A percentile compares a stretch with the other conserved stretches of the same genome.
phyloP scores from a whole-genome alignment of 1,284 basidiomycete species.

The Pulveroboletus sp. region DNA sequence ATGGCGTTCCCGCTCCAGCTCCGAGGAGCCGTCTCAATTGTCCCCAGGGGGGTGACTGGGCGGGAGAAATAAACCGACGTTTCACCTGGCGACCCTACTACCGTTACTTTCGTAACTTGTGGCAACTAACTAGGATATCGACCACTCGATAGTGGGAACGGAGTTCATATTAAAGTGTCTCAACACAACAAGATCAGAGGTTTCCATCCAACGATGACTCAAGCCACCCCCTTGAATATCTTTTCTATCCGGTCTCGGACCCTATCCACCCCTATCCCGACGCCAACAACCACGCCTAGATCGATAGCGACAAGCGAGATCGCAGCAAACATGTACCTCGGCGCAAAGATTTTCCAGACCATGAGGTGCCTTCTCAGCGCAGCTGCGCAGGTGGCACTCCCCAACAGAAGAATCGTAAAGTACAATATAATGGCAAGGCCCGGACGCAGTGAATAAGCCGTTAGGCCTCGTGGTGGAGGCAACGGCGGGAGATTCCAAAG shows the following conservation, averaged over 20 bases:
- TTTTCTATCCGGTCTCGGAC: slow-evolving; percentile 26
- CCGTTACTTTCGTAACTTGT: not conserved
- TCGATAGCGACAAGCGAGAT: slow-evolving; percentile 56
- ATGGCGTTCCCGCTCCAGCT: slow-evolving; percentile 13
- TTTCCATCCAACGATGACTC: not conserved
- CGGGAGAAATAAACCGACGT: slow-evolving; percentile 2
- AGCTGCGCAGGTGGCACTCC: slow-evolving; percentile 74
- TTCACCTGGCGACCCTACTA: slow-evolving; percentile 1
- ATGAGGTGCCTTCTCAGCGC: slow-evolving; percentile 88
- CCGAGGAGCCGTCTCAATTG: slow-evolving; percentile 21
- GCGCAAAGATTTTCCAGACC: slow-evolving; percentile 99
- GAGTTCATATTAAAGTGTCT: not conserved
- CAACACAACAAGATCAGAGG: not conserved
- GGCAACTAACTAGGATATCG: not conserved
- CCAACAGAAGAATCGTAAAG: slow-evolving; percentile 66
- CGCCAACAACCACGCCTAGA: slow-evolving; percentile 53
- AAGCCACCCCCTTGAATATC: slow-evolving; percentile 25
- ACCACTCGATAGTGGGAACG: not conserved
- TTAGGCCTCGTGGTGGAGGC: slow-evolving; percentile 20
- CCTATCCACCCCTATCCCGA: slow-evolving; percentile 38
- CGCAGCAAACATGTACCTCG: slow-evolving; percentile 84
- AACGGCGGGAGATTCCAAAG: slow-evolving; percentile 86
- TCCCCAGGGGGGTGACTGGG: not conserved
- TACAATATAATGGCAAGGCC: slow-evolving; percentile 65
- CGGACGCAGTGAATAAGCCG: slow-evolving; percentile 48